Percentiles rank a stretch among this genome's conserved stretches.
phyloP scores from a whole-genome alignment of 768 basidiomycete genomes.

The Leccinum obscurum region DNA sequence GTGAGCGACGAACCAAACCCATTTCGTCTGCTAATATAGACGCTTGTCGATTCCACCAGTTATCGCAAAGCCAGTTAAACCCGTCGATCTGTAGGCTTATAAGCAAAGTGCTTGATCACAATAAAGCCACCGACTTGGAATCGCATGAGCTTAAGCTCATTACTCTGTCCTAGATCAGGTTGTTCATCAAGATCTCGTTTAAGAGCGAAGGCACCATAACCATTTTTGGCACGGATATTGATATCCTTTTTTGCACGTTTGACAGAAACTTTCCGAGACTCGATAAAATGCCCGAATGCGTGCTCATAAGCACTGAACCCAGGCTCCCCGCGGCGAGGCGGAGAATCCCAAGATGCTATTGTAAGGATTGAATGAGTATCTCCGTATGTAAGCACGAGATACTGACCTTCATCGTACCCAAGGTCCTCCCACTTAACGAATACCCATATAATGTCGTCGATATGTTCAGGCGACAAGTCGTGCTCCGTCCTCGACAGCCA shows the following conservation, averaged over 20 bases:
- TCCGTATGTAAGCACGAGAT: neutral
- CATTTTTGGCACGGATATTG: conserved; percentile 50
- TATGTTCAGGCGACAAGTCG: conserved; percentile 46
- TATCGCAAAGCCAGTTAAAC: conserved; percentile 81
- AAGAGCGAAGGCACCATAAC: conserved; percentile 51
- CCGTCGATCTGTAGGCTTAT: conserved; percentile 58
- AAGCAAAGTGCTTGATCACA: conserved; percentile 3
- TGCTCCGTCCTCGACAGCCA: conserved; percentile 46
- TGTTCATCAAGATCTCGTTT: conserved; percentile 45
- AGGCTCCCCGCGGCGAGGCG: conserved; percentile 59
- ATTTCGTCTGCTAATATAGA: conserved; percentile 97
- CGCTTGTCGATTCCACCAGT: conserved; percentile 85
- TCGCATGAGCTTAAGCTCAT: conserved; percentile 71
- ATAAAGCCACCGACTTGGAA: conserved; percentile 64
- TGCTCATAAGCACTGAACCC: conserved; percentile 62
- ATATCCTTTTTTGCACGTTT: conserved; percentile 45
- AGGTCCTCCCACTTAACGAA: conserved; percentile 95
- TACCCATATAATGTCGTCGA: conserved; percentile 69
- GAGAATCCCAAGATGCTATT: conserved; percentile 91
- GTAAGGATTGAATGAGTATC: conserved; percentile 1
- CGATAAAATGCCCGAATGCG: conserved; percentile 69
- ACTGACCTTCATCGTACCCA: conserved; percentile 86
- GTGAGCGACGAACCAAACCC: conserved; percentile 65
- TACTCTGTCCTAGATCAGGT: conserved; percentile 66
- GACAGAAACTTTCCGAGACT: conserved; percentile 60